phyloP scores from a whole-genome alignment of 225 moss, liverwort and hornwort species.

The Bryoerythrophyllum caledonicum region DNA sequence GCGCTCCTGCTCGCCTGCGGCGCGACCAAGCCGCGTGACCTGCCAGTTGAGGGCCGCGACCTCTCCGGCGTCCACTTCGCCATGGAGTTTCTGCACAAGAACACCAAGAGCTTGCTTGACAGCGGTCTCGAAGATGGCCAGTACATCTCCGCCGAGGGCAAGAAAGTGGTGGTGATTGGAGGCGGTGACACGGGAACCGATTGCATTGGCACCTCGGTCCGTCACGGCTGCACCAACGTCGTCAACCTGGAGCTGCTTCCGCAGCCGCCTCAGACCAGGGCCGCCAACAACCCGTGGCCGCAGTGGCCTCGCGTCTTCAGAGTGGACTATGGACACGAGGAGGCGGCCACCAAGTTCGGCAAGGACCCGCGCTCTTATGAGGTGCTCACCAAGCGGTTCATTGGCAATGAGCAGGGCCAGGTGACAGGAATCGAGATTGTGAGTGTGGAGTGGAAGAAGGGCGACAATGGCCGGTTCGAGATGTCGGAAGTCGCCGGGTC shows the following conservation, averaged over 20 bases:
- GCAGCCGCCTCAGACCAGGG: conserved; percentile 55
- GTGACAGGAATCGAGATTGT: conserved; percentile 69
- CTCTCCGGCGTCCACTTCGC: conserved; percentile 70
- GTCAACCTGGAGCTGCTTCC: conserved; percentile 73
- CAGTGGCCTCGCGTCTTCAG: conserved; percentile 75
- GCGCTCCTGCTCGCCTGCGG: conserved; percentile 70
- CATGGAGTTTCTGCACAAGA: conserved; percentile 66
- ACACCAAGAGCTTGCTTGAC: conserved; percentile 74
- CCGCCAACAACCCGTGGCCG: conserved; percentile 51
- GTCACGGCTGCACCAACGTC: conserved; percentile 65
- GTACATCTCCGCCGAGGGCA: conserved; percentile 68
- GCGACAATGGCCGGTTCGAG: conserved; percentile 54
- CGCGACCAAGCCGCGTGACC: conserved; percentile 68
- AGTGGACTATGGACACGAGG: conserved; percentile 76
- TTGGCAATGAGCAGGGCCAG: conserved; percentile 57
- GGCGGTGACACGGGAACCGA: conserved; percentile 82
- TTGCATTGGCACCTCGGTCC: conserved; percentile 68
- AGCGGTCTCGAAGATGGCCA: conserved; percentile 57
- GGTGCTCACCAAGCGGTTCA: conserved; percentile 65
- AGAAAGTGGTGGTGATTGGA: conserved; percentile 73
- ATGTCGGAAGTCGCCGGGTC: conserved; percentile 68
- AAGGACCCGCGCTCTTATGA: conserved; percentile 71
- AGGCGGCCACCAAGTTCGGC: conserved; percentile 64
- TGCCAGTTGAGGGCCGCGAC: conserved; percentile 65
- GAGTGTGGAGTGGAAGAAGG: conserved; percentile 64